Base-by-base conservation (phyloP, 192 early-diverging fungal genomes). In the Phlyctochytrium arcticum region DNA sequence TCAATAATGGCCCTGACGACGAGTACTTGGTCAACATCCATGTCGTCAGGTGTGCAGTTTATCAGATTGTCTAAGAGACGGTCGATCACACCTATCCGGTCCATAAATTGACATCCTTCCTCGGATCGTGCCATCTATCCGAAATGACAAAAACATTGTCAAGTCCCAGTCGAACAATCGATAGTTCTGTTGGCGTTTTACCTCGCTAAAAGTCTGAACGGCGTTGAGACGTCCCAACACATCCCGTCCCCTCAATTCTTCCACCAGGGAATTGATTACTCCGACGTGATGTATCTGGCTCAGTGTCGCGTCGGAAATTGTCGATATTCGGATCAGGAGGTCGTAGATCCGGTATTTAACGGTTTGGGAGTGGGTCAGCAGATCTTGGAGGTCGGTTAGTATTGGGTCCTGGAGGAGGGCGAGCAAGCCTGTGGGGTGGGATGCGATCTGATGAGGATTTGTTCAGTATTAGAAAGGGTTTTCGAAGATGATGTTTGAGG, bases 261-360 rank as follows among this genome's bases (percentile, higher is more conserved):
- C 51, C 12, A 62, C 47, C n/a, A 83, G 37, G 17, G 49, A 23
- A 17, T 65, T 29, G 19, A 83, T 44, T 3, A 78, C 34, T 34
- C 69, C 77, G 1, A 69, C 65, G 12, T 36, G 17, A 17, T 79
- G 76, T 30, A 57, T 63, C 29, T 30, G 23, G 19, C 65, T 42
- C 59, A 80, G 74, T 27, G 62, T 62, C 32, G 47, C 35, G 24
- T 68, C 67, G 4, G 81, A 83, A 6, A 55, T 54, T 12, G 47
- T 55, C 29, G 70, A 72, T 8, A 83, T 58, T 17, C 59, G 33
- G 9, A 73, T 54, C 6, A 71, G 39, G 36, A 83, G 54, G 46
- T 80, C 76, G 48, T 81, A 81, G 21, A 80, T 76, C 19, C 81
- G 71, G 67, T 81, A 83, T 39, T 70, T 67, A 21, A 77, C 57